Base-by-base conservation (phyloP, 495 filamentous ascomycete species). In the Sporormia fimetaria region DNA sequence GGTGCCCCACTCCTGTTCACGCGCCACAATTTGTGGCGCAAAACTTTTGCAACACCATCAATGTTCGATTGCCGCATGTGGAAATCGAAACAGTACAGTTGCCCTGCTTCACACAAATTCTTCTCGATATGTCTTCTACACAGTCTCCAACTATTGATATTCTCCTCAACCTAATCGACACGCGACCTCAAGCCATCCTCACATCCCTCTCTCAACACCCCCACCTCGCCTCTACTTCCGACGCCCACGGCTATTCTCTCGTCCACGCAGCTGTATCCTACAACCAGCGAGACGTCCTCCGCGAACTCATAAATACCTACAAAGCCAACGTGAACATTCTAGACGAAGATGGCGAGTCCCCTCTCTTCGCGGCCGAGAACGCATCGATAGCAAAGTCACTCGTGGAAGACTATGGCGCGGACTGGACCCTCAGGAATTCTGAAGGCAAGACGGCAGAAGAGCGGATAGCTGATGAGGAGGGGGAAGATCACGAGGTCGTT, bases 231-330 rank as follows among this genome's bases (percentile, higher is more conserved):
- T 52, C 54, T 2, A 33, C 47, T 18, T 40, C 53, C 25, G 62
- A 65, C 33, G 25, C 29, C 2, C 54, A 63, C 33, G 60, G 60
- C 49, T 94, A 98, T 65, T 92, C 87, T 11, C 72, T 95, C 15
- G 64, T 96, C 15, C 90, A 98, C 60, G 92, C 90, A 16, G 83
- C 88, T 5, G 74, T 80, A 21, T 95, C 87, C 46, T 98, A 98
- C 68, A 79, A 76, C 55, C 85, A 94, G 49, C 62, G 79, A 22
- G 73, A 79, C 37, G 78, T 96, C 18, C 74, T 95, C 6, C 79
- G 79, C 29, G 62, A 75, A 1, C 74, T 98, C 1, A 71, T 92
- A n/a, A 65, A 69, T 22, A 82, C 82, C 10, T 87, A 83, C 61
- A 63, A 78, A 16, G 84, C 84, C 7, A 63, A 85, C 43, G 74